Evolutionary conservation across 176 grass and related monocot genomes (phyloP).

Genomic region (Oryza brachyantha): DNA sequence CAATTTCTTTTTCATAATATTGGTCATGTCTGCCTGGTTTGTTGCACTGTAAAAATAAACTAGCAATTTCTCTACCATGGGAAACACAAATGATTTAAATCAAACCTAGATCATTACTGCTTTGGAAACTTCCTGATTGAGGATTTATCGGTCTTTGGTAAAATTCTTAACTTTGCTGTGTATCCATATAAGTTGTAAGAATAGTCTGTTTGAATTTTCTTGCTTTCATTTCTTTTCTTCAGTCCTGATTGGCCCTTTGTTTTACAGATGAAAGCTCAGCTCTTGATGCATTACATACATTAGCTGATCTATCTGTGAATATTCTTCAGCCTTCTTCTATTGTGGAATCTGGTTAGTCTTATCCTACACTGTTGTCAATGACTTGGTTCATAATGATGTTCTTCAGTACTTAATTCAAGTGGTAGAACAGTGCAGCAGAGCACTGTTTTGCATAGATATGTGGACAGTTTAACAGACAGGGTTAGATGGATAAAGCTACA

Average conservation of each 20-base stretch:
- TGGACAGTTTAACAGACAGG: neutral
- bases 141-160: neutral
- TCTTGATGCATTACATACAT: slow-evolving; percentile 83
- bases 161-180: neutral
- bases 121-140: neutral
- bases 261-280: slow-evolving; percentile 70
- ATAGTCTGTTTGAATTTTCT: slow-evolving; percentile 28
- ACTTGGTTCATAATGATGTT: neutral
- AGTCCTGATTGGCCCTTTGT: slow-evolving; percentile 1
- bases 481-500: slow-evolving; percentile 5
- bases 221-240: slow-evolving; percentile 1
- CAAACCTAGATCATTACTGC: neutral
- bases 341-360: slow-evolving; percentile 81
- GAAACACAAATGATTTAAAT: slow-evolving; percentile 6
- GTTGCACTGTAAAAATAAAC: slow-evolving; percentile 14
- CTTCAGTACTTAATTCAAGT: slow-evolving; percentile 20
- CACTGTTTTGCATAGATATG: slow-evolving; percentile 21
- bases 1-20: slow-evolving; percentile 24
- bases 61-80: neutral
- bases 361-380: neutral
- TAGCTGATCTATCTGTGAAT: slow-evolving; percentile 93
- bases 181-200: slow-evolving; percentile 15
- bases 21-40: neutral
- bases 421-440: slow-evolving; percentile 3
- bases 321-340: slow-evolving; percentile 75